Evolutionary conservation across 129 eudicot genomes (phyloP).

Genomic region (Flaveria linearis): DNA sequence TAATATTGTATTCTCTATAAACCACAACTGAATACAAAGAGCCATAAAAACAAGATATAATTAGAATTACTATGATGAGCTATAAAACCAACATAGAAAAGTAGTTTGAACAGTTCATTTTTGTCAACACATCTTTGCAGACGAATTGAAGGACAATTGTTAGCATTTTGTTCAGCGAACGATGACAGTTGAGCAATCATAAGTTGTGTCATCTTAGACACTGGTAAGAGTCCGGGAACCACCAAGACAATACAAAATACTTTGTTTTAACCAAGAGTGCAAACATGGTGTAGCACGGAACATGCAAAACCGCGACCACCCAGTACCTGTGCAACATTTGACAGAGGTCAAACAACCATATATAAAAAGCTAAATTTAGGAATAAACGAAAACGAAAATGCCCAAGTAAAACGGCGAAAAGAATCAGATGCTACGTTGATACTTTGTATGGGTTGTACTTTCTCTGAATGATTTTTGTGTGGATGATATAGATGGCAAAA

Average conservation of each 20-base stretch:
- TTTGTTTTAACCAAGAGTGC: constrained; percentile 49
- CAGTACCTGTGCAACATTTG: constrained; percentile 33
- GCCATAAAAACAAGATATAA: neutral
- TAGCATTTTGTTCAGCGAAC: neutral
- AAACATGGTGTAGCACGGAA: constrained; percentile 65
- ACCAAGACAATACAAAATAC: constrained; percentile 49
- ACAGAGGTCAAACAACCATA: neutral
- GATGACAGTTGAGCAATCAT: neutral
- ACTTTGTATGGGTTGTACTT: no score
- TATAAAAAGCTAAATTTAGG: neutral
- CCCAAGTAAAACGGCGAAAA: neutral
- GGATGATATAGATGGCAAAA: no score
- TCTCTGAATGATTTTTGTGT: no score
- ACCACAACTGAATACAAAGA: neutral
- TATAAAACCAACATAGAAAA: neutral
- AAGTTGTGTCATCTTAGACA: constrained; percentile 35
- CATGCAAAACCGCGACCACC: constrained; percentile 60
- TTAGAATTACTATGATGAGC: neutral
- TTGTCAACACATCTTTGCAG: neutral
- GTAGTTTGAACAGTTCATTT: neutral
- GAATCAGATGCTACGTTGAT: no score
- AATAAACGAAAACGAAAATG: neutral
- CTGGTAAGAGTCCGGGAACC: constrained; percentile 60
- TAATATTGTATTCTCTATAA: no score
- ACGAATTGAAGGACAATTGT: neutral